These are phyloP conservation scores for Coprinopsis marcescibilis DNA, from an alignment of 768 basidiomycete species.

Conservation along the genomic window DNA sequence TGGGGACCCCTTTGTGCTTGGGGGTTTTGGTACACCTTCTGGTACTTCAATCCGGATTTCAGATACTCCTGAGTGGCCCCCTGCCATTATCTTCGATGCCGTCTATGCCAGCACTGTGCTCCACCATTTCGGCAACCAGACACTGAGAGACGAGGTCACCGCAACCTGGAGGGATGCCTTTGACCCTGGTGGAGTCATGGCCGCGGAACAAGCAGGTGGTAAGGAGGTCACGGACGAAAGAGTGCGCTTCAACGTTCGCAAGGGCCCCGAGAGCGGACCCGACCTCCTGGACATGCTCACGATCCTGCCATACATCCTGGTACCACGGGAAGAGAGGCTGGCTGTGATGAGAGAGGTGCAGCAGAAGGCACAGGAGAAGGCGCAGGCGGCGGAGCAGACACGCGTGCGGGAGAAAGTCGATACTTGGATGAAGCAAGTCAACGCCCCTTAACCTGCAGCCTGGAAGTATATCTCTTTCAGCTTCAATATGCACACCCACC, in stretches of 20 bases:
- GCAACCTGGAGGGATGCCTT: slow-evolving; percentile 11
- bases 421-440: too few species aligned
- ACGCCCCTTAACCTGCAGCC: too few species aligned
- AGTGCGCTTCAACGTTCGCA: not conserved
- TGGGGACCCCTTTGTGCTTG: not conserved
- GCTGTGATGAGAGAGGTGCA: too few species aligned
- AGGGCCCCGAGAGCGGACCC: too few species aligned
- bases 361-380: too few species aligned
- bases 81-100: slow-evolving; percentile 17
- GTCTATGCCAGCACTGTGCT: slow-evolving; percentile 15
- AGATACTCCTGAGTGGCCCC: slow-evolving; percentile 11
- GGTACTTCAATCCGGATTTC: slow-evolving; percentile 12
- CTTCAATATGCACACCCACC: too few species aligned
- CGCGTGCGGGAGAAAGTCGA: too few species aligned
- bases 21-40: not conserved
- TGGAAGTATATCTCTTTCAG: too few species aligned
- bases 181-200: not conserved
- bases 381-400: too few species aligned
- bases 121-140: slow-evolving; percentile 12
- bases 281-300: too few species aligned
- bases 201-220: not conserved
- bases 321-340: too few species aligned
- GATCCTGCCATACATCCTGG: not conserved
- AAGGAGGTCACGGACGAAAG: not conserved
- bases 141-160: slow-evolving; percentile 8